A percentile compares a stretch with the other conserved stretches of the same genome.
Conservation (phyloP, 148 eudicot species). For the Vaccinium corymbosum region DNA sequence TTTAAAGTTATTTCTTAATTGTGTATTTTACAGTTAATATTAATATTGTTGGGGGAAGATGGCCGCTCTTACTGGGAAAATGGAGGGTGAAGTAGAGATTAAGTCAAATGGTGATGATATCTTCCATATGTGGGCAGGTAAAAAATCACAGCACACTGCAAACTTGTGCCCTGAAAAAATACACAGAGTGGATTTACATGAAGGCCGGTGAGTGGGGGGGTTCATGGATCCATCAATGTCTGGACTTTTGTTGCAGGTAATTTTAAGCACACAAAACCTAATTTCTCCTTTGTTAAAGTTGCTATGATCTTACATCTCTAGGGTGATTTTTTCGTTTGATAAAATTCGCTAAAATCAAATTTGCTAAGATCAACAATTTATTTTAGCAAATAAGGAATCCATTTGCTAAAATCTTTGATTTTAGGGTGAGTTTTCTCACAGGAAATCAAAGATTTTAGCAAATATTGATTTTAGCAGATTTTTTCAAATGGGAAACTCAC, state of each 20-base stretch:
- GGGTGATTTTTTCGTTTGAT: too few species aligned
- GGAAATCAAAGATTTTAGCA: too few species aligned
- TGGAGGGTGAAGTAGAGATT: slow-evolving; percentile 7
- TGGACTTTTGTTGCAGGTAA: slow-evolving; percentile 11
- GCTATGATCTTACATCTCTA: neutral
- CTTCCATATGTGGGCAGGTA: neutral
- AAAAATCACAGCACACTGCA: slow-evolving; percentile 17
- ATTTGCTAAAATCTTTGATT: too few species aligned
- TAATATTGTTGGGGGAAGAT: neutral
- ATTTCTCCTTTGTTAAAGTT: neutral
- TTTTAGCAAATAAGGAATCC: too few species aligned
- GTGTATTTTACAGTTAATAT: neutral
- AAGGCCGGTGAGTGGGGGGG: slow-evolving; percentile 28
- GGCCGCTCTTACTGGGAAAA: slow-evolving; percentile 1
- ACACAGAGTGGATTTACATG: slow-evolving; percentile 19
- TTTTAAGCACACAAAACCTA: neutral
- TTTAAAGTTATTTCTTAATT: too few species aligned
- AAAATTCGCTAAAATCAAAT: neutral
- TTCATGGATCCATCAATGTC: slow-evolving; percentile 15
- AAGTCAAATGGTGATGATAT: neutral
- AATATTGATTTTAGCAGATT: too few species aligned
- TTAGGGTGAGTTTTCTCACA: too few species aligned
- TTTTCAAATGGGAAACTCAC: too few species aligned
- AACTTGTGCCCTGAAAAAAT: slow-evolving; percentile 13
- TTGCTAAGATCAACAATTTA: too few species aligned